Evolutionary conservation across 2,329 filamentous ascomycete genomes (phyloP).

Genomic region (Scedosporium minutisporum): DNA sequence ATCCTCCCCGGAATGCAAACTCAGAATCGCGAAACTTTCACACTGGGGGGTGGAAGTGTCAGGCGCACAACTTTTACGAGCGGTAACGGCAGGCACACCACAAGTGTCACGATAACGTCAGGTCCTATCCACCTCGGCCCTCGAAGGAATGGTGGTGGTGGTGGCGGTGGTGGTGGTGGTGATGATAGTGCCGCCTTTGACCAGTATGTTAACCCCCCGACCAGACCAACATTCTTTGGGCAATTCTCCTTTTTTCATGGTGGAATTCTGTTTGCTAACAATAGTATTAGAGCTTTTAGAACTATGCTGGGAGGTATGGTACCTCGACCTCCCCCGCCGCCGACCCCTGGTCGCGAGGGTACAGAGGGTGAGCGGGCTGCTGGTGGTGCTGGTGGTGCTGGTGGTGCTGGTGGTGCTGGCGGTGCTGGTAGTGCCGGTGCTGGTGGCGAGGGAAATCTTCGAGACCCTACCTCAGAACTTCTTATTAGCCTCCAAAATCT

Average conservation of each 20-base stretch:
- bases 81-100: slow-evolving; percentile 2
- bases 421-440: background rate
- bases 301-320: slow-evolving; percentile 4
- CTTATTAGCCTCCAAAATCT: slow-evolving; percentile 39
- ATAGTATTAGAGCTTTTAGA: background rate
- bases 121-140: slow-evolving; percentile 2
- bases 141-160: background rate
- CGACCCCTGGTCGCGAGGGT: background rate
- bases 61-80: slow-evolving; percentile 6
- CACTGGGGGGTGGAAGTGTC: background rate
- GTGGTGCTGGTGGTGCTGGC: background rate
- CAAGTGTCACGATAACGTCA: slow-evolving; percentile 4
- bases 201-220: background rate
- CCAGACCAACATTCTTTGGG: background rate
- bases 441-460: slow-evolving; percentile 7
- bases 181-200: background rate
- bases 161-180: background rate
- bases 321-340: background rate
- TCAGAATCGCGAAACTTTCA: background rate
- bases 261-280: background rate
- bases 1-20: background rate
- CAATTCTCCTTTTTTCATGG: background rate
- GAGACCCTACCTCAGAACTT: slow-evolving; percentile 16
- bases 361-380: background rate
- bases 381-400: background rate